A percentile compares a stretch with the other conserved stretches of the same genome.
Conservation (phyloP, 1,284 basidiomycete species). For the Kalmanozyma brasiliensis region DNA sequence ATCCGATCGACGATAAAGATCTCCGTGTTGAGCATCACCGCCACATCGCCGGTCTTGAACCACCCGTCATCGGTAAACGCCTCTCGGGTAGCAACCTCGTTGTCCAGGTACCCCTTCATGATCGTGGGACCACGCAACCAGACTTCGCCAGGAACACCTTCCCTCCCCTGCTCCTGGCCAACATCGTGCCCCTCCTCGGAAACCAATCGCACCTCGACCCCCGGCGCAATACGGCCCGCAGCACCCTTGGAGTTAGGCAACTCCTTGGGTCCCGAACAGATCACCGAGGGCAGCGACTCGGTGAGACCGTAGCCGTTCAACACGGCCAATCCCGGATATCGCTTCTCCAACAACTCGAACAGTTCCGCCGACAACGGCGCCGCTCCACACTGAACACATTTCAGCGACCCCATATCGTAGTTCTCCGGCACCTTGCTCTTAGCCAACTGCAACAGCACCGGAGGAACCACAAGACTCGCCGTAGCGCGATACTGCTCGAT, state of each 20-base stretch:
- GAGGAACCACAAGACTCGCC: slow-evolving; percentile 79
- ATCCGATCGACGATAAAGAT: slow-evolving; percentile 59
- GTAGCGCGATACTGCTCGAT: slow-evolving; percentile 77
- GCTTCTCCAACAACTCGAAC: slow-evolving; percentile 72
- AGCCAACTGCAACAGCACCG: slow-evolving; percentile 79
- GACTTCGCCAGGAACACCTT: slow-evolving; percentile 65
- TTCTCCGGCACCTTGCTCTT: slow-evolving; percentile 79
- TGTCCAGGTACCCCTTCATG: slow-evolving; percentile 58
- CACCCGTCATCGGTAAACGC: slow-evolving; percentile 54
- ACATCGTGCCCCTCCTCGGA: slow-evolving; percentile 69
- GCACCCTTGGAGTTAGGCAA: slow-evolving; percentile 59
- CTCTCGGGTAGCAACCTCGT: slow-evolving; percentile 33
- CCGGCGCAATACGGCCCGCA: slow-evolving; percentile 79
- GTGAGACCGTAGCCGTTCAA: slow-evolving; percentile 78
- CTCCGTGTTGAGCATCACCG: slow-evolving; percentile 51
- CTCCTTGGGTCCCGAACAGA: slow-evolving; percentile 55
- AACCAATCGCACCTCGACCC: slow-evolving; percentile 82
- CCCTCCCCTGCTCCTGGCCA: slow-evolving; percentile 70
- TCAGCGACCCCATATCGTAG: slow-evolving; percentile 77
- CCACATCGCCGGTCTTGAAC: slow-evolving; percentile 60
- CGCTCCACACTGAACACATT: slow-evolving; percentile 78
- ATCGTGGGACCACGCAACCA: slow-evolving; percentile 42
- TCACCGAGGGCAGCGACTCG: slow-evolving; percentile 76
- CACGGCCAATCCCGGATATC: slow-evolving; percentile 69
- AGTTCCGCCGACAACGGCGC: slow-evolving; percentile 80